Percentiles rank a stretch among this genome's conserved stretches.
Conservation (phyloP, 2,329 filamentous ascomycete genomes). For the Aspergillus clavatus region DNA sequence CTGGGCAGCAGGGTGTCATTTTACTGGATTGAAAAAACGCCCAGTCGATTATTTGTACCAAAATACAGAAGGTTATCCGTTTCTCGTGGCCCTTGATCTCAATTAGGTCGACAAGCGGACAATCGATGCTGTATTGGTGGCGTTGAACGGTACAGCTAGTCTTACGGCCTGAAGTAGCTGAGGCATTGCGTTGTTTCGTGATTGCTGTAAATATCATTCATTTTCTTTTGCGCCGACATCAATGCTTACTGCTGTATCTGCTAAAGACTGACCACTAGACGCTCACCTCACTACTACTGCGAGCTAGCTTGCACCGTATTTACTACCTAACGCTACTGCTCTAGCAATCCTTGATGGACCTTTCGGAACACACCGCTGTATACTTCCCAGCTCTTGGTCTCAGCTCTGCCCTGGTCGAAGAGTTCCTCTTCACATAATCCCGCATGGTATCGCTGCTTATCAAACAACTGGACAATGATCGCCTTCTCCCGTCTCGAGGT, state of each 20-base stretch:
- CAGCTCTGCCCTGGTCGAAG: conserved; percentile 1
- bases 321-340: neutral
- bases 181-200: neutral
- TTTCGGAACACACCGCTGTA: conserved; percentile 2
- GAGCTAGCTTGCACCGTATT: neutral
- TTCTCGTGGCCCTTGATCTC: too few species aligned
- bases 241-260: neutral
- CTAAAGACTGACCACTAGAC: neutral
- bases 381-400: neutral
- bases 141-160: too few species aligned
- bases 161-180: too few species aligned
- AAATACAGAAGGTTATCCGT: conserved; percentile 25
- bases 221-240: neutral
- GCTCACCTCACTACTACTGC: neutral
- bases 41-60: conserved; percentile 24
- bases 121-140: too few species aligned
- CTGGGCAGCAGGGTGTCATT: neutral
- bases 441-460: conserved; percentile 6
- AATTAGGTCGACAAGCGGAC: too few species aligned
- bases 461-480: conserved; percentile 8
- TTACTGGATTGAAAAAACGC: conserved; percentile 1
- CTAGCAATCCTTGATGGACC: neutral
- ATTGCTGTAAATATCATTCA: neutral
- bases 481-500: conserved; percentile 10
- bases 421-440: conserved; percentile 7